Evolutionary conservation across 768 basidiomycete genomes (phyloP), one percentile per base, ranked within the genome.

Genomic region (Saitozyma sp.): DNA sequence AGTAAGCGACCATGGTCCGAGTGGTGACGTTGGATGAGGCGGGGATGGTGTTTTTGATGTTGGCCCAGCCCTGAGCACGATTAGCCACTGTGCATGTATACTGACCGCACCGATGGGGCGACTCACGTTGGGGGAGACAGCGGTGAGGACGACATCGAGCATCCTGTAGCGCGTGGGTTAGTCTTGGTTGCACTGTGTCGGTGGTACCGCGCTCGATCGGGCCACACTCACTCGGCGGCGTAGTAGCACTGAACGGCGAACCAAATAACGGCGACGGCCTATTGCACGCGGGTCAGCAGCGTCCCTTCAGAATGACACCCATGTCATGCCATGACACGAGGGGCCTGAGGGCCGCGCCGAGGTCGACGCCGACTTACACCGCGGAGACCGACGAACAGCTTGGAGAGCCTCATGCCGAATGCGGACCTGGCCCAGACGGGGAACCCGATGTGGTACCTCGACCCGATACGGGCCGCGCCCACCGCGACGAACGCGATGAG

Each of bases 31-130:
- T 81, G 13, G 87, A 82, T 10, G 78, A 80, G 6, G 80, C 79
- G 11, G 88, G 79, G 5, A 91, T 81, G 58, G 82, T 83, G 70
- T 91, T 91, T 0, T 86, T 86, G 40, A 91, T 76, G 54, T 79
- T 54, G 20, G 38, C 43, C 59, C 59, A 61, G 50, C 50, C 6
- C 51, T 61, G 6, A 50, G 50, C 14, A 61, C 53, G 51, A 61
- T 61, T 1, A 20, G 19, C 3, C 59, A 29, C 29, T 2, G 29
- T 29, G 29, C 29, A 29, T 2, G 29, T 29, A 29, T 29, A 29
- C 29, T 29, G n/a, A 29, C 29, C 29, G 29, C 29, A 5, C 29
- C 29, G 29, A 29, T 29, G 29, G 29, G 29, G 29, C 42, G 20
- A 61, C 39, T 11, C 29, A 29, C 29, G 29, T 29, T 29, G 29